Evolutionary conservation across 495 filamentous ascomycete species (phyloP), one percentile per base, ranked within the genome.

Genomic region (Podospora pseudoanserina): DNA sequence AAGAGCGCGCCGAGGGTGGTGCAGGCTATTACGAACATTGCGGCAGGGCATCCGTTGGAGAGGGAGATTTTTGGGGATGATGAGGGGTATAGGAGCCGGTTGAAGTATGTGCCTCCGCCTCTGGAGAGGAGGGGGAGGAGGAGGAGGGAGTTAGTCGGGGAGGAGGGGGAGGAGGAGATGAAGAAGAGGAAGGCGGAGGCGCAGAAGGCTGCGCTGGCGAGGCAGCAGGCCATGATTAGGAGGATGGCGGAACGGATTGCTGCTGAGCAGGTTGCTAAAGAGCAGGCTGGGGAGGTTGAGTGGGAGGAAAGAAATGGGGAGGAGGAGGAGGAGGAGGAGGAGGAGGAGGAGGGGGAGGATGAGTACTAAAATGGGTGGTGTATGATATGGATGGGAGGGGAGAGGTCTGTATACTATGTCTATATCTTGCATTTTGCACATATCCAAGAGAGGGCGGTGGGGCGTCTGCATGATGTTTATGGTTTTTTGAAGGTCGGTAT

Each of bases 21-120:
- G 11, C 68, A 70, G 16, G 89, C 81, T 16, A 73, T 82, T 54
- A 79, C 72, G 39, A 77, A 71, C 6, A 76, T 80, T 76, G 60
- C 69, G 19, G 49, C 32, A 15, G 69, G 66, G 3, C 59, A 66
- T 55, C n/a, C 18, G 20, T 62, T 68, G 4, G 69, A 71, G 63
- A 32, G 26, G 16, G 23, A 66, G 13, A 68, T 71, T 59, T 68
- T 71, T 60, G 66, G 54, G 5, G 63, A 49, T 28, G 59, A 63
- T 34, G 23, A 44, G 13, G 0, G 5, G 27, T 18, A 18, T 18
- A 61, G 60, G 27, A 27, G 18, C 16, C n/a, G 9, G n/a, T 1
- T 11, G 13, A 18, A 59, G 39, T 13, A 30, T 18, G 23, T 54
- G n/a, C 0, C 20, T 16, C 30, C 27, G 15, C 56, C 56, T 19